Evolutionary conservation across 2,329 filamentous ascomycete genomes (phyloP), one percentile per base, ranked within the genome.

Genomic region (Ascochyta clinopodiicola): DNA sequence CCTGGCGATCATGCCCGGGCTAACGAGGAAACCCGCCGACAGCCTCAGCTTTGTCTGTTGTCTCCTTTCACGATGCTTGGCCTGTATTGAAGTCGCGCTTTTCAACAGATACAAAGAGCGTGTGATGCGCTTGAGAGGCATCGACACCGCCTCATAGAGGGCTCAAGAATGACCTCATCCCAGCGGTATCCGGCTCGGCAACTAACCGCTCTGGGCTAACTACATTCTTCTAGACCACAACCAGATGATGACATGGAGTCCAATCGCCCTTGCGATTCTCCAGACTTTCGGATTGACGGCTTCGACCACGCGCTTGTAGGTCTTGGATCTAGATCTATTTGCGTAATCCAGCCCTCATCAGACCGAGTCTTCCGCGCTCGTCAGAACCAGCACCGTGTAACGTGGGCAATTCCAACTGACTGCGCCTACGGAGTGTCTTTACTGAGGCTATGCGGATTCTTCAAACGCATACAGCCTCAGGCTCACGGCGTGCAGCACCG

Each of bases 161-260:
- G 51, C 48, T 40, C 40, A 37, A 29, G 25, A 42, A 51, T 52
- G 54, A 57, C 48, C 44, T 57, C 54, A 56, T 36, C 37, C 44
- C 9, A 19, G 53, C 54, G 54, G 48, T 29, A 51, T 44, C 54
- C 48, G 53, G 44, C 44, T 39, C 48, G 54, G 54, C 48, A 44
- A 31, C 48, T 51, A 57, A 57, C 50, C 55, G 32, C n/a, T 25
- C 43, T 40, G 21, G 49, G 55, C 55, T 57, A 57, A 57, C 55
- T 46, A 4, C 48, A 47, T 51, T 50, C 50, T 48, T 48, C 49
- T 38, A 70, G 67, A 64, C 39, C 67, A 70, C 53, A 66, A 69
- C 43, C 63, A 64, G 25, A 68, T 69, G 61, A 67, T 68, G 64
- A 70, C 63, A 44, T 70, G 66, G 66, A 53, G 54, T 35, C 66